Evolutionary conservation across 164 flowering plant species (phyloP).

Genomic region (Vitis amurensis): DNA sequence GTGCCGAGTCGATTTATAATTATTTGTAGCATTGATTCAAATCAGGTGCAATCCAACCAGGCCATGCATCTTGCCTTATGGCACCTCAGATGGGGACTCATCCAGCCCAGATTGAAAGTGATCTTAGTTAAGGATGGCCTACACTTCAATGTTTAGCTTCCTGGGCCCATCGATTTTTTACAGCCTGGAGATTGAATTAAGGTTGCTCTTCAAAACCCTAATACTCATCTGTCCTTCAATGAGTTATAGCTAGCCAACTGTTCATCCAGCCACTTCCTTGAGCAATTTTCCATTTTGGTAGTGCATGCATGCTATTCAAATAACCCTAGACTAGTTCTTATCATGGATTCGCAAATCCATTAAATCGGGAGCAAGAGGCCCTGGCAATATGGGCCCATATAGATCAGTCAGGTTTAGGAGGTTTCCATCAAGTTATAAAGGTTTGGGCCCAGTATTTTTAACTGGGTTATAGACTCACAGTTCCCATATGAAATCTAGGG

Average conservation of each 20-base stretch:
- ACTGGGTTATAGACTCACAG: no score
- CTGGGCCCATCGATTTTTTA: background rate
- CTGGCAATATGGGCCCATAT: background rate
- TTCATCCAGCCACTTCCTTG: no score
- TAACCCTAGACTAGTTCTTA: no score
- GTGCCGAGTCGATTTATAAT: background rate
- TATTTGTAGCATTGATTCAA: constrained; percentile 3
- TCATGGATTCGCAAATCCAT: no score
- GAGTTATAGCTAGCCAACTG: background rate
- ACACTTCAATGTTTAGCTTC: no score
- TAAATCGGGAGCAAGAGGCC: no score
- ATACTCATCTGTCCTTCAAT: no score
- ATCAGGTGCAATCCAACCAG: background rate
- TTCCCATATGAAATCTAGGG: background rate
- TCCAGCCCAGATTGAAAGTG: background rate
- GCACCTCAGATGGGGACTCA: constrained; percentile 1
- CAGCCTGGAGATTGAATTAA: background rate
- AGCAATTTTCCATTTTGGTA: no score
- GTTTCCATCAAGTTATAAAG: no score
- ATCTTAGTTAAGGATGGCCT: background rate
- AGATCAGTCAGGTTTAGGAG: no score
- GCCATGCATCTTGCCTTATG: background rate
- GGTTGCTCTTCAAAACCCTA: background rate
- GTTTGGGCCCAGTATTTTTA: background rate
- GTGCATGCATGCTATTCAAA: no score